Conservation (phyloP, 2,329 filamentous ascomycete species). For the Penicillium sclerotigenum region DNA sequence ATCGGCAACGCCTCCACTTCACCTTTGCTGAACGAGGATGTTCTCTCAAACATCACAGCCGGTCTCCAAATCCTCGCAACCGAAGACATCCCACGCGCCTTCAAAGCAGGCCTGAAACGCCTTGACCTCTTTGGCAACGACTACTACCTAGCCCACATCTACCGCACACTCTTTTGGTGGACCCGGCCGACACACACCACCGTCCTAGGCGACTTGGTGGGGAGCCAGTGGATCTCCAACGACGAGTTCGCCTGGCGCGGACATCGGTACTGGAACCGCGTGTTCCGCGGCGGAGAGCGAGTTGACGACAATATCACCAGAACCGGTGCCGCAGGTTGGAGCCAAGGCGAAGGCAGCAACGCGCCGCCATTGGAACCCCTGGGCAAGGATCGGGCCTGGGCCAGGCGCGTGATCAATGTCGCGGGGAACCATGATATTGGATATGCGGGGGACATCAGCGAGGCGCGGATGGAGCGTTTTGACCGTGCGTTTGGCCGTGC, state of each 20-base stretch:
- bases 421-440: slow-evolving; percentile 96
- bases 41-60: slow-evolving; percentile 22
- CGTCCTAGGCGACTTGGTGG: slow-evolving; percentile 85
- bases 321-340: slow-evolving; percentile 35
- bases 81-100: slow-evolving; percentile 65
- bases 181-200: slow-evolving; percentile 78
- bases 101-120: slow-evolving; percentile 70
- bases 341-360: slow-evolving; percentile 35
- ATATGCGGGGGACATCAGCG: slow-evolving; percentile 85
- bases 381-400: slow-evolving; percentile 58
- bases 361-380: slow-evolving; percentile 24
- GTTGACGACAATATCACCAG: slow-evolving; percentile 51
- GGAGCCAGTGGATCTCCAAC: slow-evolving; percentile 91
- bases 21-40: slow-evolving; percentile 16
- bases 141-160: slow-evolving; percentile 90
- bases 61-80: slow-evolving; percentile 46
- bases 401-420: slow-evolving; percentile 77
- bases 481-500: slow-evolving; percentile 79
- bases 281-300: slow-evolving; percentile 67
- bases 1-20: slow-evolving; percentile 10
- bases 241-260: slow-evolving; percentile 75
- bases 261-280: slow-evolving; percentile 72
- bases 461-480: slow-evolving; percentile 73
- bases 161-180: slow-evolving; percentile 80
- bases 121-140: slow-evolving; percentile 93